phyloP scores from a whole-genome alignment of 2,329 filamentous ascomycete species.

The Ceratocystis lukuohia region DNA sequence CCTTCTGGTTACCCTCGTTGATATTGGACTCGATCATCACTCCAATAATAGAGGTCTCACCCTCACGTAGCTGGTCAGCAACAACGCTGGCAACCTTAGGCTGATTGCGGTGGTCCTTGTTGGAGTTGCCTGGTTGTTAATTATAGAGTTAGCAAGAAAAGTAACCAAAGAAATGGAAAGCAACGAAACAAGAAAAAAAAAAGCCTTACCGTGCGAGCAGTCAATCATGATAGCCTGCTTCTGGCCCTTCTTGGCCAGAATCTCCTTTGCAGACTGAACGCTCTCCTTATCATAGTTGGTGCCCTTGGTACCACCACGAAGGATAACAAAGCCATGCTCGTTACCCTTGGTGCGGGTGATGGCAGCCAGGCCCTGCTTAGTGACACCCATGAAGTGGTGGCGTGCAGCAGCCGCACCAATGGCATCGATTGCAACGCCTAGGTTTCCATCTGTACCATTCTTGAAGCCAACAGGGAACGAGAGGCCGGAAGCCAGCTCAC shows the following conservation, averaged over 20 bases:
- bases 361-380: constrained; percentile 89
- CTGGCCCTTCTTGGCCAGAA: constrained; percentile 67
- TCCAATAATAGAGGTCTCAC: constrained; percentile 79
- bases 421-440: constrained; percentile 86
- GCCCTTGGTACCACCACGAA: constrained; percentile 79
- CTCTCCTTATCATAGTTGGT: constrained; percentile 87
- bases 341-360: constrained; percentile 91
- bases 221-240: constrained; percentile 92
- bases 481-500: constrained; percentile 85
- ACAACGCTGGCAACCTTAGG: constrained; percentile 77
- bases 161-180: not conserved
- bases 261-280: constrained; percentile 66
- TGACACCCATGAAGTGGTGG: constrained; percentile 98
- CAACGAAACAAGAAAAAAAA: not conserved
- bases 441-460: constrained; percentile 90
- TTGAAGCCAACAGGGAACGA: constrained; percentile 99
- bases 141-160: not conserved
- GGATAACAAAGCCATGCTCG: constrained; percentile 92
- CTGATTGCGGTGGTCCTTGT: constrained; percentile 95
- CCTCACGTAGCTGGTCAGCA: constrained; percentile 72
- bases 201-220: constrained; percentile 72
- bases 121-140: constrained; percentile 54
- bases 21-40: constrained; percentile 99
- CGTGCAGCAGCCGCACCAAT: constrained; percentile 74
- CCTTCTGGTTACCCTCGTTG: constrained; percentile 79